Evolutionary conservation across 2,329 filamentous ascomycete genomes (phyloP), one percentile per base, ranked within the genome.

Genomic region (Hymenoscyphus occultus): DNA sequence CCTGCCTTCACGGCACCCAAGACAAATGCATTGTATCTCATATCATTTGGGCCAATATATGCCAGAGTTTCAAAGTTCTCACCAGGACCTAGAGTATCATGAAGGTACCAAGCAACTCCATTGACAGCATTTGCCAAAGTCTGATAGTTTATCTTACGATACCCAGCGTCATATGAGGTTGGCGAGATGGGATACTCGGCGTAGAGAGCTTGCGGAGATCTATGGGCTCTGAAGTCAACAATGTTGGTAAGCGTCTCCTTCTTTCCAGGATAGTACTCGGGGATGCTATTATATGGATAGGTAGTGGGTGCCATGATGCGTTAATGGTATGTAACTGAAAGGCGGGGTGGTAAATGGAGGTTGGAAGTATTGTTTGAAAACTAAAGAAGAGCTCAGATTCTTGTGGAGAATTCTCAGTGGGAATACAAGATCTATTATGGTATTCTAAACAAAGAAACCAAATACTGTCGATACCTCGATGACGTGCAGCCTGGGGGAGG

Each of bases 51-150:
- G 10, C 80, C 81, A 61, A 82, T 77, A 69, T 80, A 83, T 1
- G 79, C 77, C 39, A 82, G 74, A 0, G 78, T 80, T 1, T 76
- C 77, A 59, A 78, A 77, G n/a, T 65, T 58, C 22, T 69, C 42
- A 35, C 62, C 62, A 12, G 28, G 48, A 3, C 68, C 69, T 6
- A 72, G 31, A 3, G 61, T 45, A 3, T 65, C 40, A 16, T 63
- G 19, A 16, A 73, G 40, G 56, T 62, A 67, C 69, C 71, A 72
- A 16, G 71, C 71, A 14, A 64, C 58, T 31, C 59, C 62, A 64
- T 72, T 68, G 28, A 73, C 62, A 2, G 68, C 71, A 58, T 71
- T 71, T 42, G 70, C 63, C 28, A 72, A 66, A 39, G 62, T 57
- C 10, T 54, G 19, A 39, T 68, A 63, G 14, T 66, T 68, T 10